A percentile compares a stretch with the other conserved stretches of the same genome.
These are phyloP conservation scores for Aphanomyces stellatus DNA, from an alignment of 352 stramenopile genomes.

Conservation along the genomic window DNA sequence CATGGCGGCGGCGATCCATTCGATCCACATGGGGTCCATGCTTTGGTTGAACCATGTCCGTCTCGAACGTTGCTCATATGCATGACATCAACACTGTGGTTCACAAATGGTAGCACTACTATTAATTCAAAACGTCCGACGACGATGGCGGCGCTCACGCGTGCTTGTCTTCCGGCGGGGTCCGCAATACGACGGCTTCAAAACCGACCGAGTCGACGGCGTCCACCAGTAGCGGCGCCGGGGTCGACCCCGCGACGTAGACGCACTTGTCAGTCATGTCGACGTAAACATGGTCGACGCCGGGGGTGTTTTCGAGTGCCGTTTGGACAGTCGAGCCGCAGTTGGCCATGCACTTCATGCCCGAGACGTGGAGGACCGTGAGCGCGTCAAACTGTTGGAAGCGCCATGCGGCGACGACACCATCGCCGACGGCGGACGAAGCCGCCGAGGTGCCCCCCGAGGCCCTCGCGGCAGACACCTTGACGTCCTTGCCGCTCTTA, in stretches of 20 bases:
- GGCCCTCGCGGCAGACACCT: slow-evolving; percentile 28
- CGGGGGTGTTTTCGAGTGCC: slow-evolving; percentile 52
- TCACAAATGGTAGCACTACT: too few relatives aligned
- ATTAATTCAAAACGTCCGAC: too few relatives aligned
- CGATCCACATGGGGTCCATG: too few relatives aligned
- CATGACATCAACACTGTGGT: too few relatives aligned
- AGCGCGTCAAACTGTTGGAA: slow-evolving; percentile 9
- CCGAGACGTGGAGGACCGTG: slow-evolving; percentile 6
- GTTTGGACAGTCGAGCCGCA: slow-evolving; percentile 85
- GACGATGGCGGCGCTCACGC: too few relatives aligned
- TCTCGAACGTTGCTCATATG: too few relatives aligned
- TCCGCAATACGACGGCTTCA: slow-evolving; percentile 23
- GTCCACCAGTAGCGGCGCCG: slow-evolving; percentile 42
- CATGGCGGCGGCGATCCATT: too few relatives aligned
- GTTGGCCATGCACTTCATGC: slow-evolving; percentile 87
- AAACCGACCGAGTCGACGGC: slow-evolving; percentile 65
- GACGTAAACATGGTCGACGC: slow-evolving; percentile 68
- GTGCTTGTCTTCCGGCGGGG: too few relatives aligned
- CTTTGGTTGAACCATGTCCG: too few relatives aligned
- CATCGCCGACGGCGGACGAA: slow-evolving; percentile 56
- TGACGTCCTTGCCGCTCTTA: slow-evolving; percentile 28
- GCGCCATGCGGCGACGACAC: slow-evolving; percentile 34
- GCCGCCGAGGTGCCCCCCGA: slow-evolving; percentile 54
- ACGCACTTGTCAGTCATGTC: slow-evolving; percentile 61
- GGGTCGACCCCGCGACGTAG: slow-evolving; percentile 46